Evolutionary conservation across 2,329 filamentous ascomycete genomes (phyloP), one percentile per base, ranked within the genome.

Genomic region (Colletotrichum falcatum): DNA sequence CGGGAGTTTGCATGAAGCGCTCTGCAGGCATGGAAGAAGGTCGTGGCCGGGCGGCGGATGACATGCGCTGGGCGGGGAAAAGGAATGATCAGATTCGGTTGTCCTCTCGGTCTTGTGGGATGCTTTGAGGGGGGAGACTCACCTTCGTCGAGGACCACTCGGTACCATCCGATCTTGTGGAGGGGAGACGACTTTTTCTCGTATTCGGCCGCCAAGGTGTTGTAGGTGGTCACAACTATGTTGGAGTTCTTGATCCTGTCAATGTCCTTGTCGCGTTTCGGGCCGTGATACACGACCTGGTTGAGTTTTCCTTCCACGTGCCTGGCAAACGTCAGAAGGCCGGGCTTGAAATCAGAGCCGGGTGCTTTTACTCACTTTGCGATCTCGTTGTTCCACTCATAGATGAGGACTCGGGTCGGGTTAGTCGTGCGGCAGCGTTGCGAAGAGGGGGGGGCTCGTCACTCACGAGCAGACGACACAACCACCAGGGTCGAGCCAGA

Each of bases 141-240:
- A 83, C 83, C 84, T 80, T 85, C 85, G 35, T 86, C 81, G 0
- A 86, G 77, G 0, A 85, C 78, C 1, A 84, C 71, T 3, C 81
- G 75, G 71, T 80, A 83, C 83, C 83, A 86, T 1, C 73, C 72
- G 4, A 84, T 75, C 12, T 77, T 76, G 60, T 81, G 76, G 3
- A 85, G 73, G 0, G 73, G 59, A 2, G 63, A 70, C 2, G 65
- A 65, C 37, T 74, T 74, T 4, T 66, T 72, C 0, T 61, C 59
- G 44, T 73, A 74, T 42, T 86, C 84, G 1, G 79, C 74, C 6
- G 80, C 75, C 0, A 86, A 74, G 0, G 84, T 87, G 42, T 82
- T 80, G 69, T 86, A 87, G 0, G 84, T 87, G 3, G 85, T 85
- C 2, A 86, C 71, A 30, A 86, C 80, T 9, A 86, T 77, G 65